A percentile compares a stretch with the other conserved stretches of the same genome.
Conservation (phyloP, 139 green algal genomes). For the Haematococcus lacustris region DNA sequence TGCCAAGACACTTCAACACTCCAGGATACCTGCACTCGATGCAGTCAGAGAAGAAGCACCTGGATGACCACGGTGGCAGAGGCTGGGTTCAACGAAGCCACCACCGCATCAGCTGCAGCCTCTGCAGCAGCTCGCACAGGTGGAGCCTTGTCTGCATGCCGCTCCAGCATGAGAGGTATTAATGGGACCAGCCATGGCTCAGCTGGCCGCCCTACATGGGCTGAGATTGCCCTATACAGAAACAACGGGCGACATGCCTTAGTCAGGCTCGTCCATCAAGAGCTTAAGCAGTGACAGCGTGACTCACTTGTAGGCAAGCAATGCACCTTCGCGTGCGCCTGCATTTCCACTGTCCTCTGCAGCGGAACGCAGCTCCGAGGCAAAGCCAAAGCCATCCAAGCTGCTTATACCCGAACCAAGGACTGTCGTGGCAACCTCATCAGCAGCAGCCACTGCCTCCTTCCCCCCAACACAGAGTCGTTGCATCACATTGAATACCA, state of each 20-base stretch:
- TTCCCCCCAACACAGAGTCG: background rate
- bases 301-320: conserved; percentile 13
- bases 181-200: conserved; percentile 66
- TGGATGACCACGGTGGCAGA: conserved; percentile 18
- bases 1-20: background rate
- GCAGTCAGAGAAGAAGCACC: conserved; percentile 1
- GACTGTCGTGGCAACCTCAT: conserved; percentile 8
- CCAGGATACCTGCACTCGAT: conserved; percentile 2
- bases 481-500: conserved; percentile 3
- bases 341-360: background rate
- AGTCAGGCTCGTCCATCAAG: background rate
- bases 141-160: conserved; percentile 62
- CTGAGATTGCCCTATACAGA: conserved; percentile 28
- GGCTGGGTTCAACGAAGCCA: conserved; percentile 10
- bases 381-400: conserved; percentile 10
- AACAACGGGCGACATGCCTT: background rate
- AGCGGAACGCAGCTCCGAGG: background rate
- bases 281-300: background rate
- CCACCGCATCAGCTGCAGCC: conserved; percentile 25
- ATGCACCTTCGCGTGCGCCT: background rate
- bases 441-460: background rate
- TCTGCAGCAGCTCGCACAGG: conserved; percentile 43
- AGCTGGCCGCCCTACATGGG: conserved; percentile 19
- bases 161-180: conserved; percentile 52
- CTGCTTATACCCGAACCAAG: conserved; percentile 5